These are phyloP conservation scores for Stachybotrys chlorohalonatus DNA, from an alignment of 2,329 filamentous ascomycete genomes.

Conservation along the genomic window DNA sequence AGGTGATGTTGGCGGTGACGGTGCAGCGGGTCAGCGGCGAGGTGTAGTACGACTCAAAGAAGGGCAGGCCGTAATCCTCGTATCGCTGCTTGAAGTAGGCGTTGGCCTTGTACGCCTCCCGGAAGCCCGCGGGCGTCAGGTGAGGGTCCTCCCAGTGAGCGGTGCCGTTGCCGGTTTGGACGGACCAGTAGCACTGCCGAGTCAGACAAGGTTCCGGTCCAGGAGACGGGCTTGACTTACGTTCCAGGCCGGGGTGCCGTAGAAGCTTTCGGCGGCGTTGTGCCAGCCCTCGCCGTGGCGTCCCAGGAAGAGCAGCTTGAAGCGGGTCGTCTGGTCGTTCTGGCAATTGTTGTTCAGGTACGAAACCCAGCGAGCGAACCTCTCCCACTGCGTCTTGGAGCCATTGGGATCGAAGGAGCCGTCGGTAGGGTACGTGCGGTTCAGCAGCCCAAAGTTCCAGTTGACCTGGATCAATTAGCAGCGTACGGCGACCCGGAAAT, in stretches of 20 bases:
- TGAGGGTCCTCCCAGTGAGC: conserved; percentile 54
- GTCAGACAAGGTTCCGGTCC: no score
- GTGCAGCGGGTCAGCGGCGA: conserved; percentile 56
- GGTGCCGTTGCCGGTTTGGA: conserved; percentile 54
- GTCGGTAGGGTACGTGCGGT: conserved; percentile 52
- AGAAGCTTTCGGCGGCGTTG: conserved; percentile 54
- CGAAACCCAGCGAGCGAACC: conserved; percentile 50
- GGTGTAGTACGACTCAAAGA: conserved; percentile 56
- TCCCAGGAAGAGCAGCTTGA: conserved; percentile 60
- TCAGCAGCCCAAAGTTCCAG: conserved; percentile 57
- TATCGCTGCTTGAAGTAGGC: conserved; percentile 50
- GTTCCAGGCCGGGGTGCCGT: conserved; percentile 62
- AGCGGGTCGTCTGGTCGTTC: conserved; percentile 36
- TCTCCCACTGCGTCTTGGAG: conserved; percentile 52
- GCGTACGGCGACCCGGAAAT: neutral
- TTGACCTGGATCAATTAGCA: conserved; percentile 31
- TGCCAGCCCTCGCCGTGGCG: conserved; percentile 62
- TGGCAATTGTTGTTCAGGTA: conserved; percentile 36
- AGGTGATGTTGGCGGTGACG: conserved; percentile 54
- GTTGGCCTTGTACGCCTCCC: conserved; percentile 49
- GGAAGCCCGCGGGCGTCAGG: conserved; percentile 47
- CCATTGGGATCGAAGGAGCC: conserved; percentile 24
- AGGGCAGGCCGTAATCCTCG: conserved; percentile 42
- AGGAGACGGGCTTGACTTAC: conserved; percentile 25
- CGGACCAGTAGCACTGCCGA: conserved; percentile 53